Evolutionary conservation across 768 basidiomycete genomes (phyloP), one percentile per base, ranked within the genome.

Genomic region (Nidula microcarpa): DNA sequence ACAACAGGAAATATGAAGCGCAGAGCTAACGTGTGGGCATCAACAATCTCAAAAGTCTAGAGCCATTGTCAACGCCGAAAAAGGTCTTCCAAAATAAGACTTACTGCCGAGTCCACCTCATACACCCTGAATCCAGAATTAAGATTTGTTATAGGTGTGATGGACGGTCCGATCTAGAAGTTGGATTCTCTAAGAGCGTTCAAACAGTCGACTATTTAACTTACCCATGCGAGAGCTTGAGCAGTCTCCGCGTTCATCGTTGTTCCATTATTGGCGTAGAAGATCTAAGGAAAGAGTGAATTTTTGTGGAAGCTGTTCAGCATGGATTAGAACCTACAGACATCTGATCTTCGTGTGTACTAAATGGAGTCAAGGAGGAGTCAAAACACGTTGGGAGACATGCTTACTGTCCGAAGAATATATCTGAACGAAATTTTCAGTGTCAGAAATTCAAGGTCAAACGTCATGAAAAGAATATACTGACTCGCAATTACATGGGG

Each of bases 101-200:
- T 48, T 64, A 88, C 87, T 52, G 68, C 74, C 33, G 87, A 85
- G 60, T 87, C 86, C 6, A 87, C 81, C 66, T 86, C 85, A 61
- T 87, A 87, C 44, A 87, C 72, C 52, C 85, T 69, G 74, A 90
- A 90, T 14, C 89, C 89, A 14, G 83, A 82, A 66, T 91, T 91
- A 43, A 91, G 64, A 62, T 88, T 87, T 11, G 75, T 87, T 39
- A 81, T 62, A 4, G 89, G 87, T 0, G 87, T 88, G 33, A 91
- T 66, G 0, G 86, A 87, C 0, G 89, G 89, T 0, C 74, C 85
- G 16, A 83, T 82, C 87, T 88, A 57, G 36, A 34, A 5, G 34
- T 4, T 18, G 34, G 53, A 18, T 7, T 35, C 34, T 41, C 36
- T 32, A 43, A 41, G 14, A 17, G 7, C 16, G 14, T 11, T 33